Base-by-base conservation (phyloP, 352 stramenopile genomes). In the Elongisporangium prolatum region DNA sequence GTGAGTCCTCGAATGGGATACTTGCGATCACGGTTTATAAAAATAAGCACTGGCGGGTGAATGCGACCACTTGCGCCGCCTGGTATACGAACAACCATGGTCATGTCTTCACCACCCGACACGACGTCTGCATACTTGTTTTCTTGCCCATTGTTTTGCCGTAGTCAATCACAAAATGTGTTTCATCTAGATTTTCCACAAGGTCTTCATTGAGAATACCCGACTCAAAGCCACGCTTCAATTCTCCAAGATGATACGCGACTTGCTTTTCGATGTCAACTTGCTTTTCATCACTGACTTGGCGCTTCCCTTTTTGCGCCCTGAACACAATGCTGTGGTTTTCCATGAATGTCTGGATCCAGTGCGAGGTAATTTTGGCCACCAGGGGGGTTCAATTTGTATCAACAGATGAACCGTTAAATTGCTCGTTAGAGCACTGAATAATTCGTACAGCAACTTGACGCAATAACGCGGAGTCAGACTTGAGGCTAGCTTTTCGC, bases 111-210 rank as follows among this genome's bases (percentile, higher is more conserved):
- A 28, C 60, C 60, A 25, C 60, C 58, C 0, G 62, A 72, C 16
- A 70, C 60, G 24, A 69, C 60, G 21, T 70, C 61, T 11, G 57
- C 55, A 44, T 72, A 76, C 52, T 76, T 76, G 48, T 6, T 50
- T 3, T 54, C 57, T 7, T 67, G 50, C 3, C 65, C 56, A 53
- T 14, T 28, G 1, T 65, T 25, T 64, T 68, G 2, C 49, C 51
- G 48, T 63, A 60, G 50, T 65, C 57, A 16, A 74, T 59, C 3
- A 69, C 37, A 24, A 75, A 69, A 44, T 71, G 57, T 0, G 64
- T 69, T 28, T 75, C 59, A 44, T 75, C 64, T 9, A 75, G 65
- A 50, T 71, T 73, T n/a, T 70, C 48, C 38, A 71, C 48, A 1
- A 40, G 34, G 14, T 65, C 59, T 20, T 73, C 56, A 25, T 73